A percentile compares a stretch with the other conserved stretches of the same genome.
phyloP scores from a whole-genome alignment of 345 rosid species.

The Gossypium turneri region DNA sequence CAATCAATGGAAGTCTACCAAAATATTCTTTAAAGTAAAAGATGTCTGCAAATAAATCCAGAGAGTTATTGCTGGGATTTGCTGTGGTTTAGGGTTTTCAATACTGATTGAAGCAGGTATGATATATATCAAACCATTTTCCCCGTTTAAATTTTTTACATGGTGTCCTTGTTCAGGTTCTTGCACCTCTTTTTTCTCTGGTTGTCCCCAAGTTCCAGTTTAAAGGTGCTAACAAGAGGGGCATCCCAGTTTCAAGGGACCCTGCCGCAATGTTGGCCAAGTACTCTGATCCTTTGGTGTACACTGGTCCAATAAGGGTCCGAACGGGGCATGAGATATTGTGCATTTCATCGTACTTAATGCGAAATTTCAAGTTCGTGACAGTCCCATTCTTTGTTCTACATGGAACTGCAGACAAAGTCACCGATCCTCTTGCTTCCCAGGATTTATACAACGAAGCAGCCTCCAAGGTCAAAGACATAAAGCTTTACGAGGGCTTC shows the following conservation, averaged over 20 bases:
- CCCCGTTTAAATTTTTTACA: neutral
- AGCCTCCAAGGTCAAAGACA: slow-evolving; percentile 73
- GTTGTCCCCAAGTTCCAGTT: slow-evolving; percentile 80
- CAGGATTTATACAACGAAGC: slow-evolving; percentile 80
- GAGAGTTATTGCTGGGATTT: neutral
- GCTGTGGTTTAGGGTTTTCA: neutral
- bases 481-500: slow-evolving; percentile 85
- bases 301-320: slow-evolving; percentile 94
- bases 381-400: slow-evolving; percentile 86
- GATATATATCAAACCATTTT: neutral
- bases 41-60: neutral
- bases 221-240: slow-evolving; percentile 97
- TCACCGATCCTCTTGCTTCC: slow-evolving; percentile 90
- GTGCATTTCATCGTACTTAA: slow-evolving; percentile 71
- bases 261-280: slow-evolving; percentile 83
- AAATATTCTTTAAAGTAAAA: neutral
- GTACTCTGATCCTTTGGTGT: slow-evolving; percentile 92
- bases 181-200: slow-evolving; percentile 86
- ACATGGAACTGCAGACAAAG: slow-evolving; percentile 89
- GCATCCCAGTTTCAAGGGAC: slow-evolving; percentile 92
- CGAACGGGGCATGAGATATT: slow-evolving; percentile 94
- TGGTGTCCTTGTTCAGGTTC: slow-evolving; percentile 46
- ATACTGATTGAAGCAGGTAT: neutral
- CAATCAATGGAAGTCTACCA: neutral
- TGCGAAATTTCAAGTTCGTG: slow-evolving; percentile 57